Conservation (phyloP, 2,329 filamentous ascomycete genomes). For the Nemania serpens region DNA sequence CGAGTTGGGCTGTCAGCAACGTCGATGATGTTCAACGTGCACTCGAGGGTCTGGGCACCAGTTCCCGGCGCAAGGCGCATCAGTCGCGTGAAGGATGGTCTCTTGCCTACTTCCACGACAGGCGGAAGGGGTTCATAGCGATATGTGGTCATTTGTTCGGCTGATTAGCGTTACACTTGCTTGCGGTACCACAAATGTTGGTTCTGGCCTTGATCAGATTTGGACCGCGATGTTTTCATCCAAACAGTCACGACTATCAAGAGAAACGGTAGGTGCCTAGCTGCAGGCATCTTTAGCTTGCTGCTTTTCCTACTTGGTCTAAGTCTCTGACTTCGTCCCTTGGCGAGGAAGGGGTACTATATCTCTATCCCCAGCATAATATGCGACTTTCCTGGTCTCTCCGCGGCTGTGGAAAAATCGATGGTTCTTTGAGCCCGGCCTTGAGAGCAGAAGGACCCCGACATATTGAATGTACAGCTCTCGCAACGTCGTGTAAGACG, state of each 20-base stretch:
- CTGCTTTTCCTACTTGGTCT: conserved; percentile 6
- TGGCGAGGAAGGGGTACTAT: conserved; percentile 2
- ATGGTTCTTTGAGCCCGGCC: no score
- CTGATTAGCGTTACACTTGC: no score
- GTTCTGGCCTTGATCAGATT: no score
- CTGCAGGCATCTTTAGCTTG: background rate
- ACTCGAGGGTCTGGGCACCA: background rate
- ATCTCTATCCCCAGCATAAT: background rate
- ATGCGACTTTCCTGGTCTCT: no score
- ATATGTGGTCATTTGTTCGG: background rate
- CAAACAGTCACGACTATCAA: no score
- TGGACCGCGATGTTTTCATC: no score
- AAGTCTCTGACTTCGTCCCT: background rate
- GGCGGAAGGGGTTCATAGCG: conserved; percentile 13
- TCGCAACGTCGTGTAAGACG: no score
- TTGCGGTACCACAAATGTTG: no score
- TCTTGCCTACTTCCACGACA: background rate
- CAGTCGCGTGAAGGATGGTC: conserved; percentile 1
- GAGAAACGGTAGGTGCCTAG: no score
- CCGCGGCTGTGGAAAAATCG: no score
- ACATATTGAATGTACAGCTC: no score
- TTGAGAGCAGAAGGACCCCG: no score
- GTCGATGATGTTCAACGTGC: conserved; percentile 4
- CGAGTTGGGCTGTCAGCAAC: conserved; percentile 3
- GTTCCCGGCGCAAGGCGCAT: conserved; percentile 5